Conservation (phyloP, 768 basidiomycete species). For the Boletellus ananiceps region DNA sequence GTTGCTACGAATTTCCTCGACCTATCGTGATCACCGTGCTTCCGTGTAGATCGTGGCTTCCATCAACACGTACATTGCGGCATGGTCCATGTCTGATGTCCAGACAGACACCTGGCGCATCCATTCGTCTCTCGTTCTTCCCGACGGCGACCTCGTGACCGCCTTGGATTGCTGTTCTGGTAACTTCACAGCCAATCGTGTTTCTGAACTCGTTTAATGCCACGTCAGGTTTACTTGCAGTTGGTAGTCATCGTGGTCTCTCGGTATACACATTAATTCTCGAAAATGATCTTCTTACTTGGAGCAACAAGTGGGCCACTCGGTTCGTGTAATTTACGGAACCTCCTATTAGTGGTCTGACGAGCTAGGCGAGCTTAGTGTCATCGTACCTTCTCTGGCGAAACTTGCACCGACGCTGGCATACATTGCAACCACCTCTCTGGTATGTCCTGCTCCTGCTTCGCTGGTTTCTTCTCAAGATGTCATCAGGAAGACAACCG, state of each 20-base stretch:
- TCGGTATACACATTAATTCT: conserved; percentile 74
- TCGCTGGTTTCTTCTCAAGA: conserved; percentile 7
- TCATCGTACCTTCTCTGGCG: conserved; percentile 45
- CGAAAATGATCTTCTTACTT: conserved; percentile 78
- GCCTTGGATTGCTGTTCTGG: conserved; percentile 73
- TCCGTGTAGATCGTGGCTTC: conserved; percentile 64
- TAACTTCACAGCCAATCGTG: conserved; percentile 26
- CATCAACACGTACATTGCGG: conserved; percentile 61
- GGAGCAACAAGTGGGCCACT: conserved; percentile 75
- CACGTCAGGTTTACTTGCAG: conserved; percentile 64
- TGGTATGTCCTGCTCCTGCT: conserved; percentile 37
- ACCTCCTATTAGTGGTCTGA: conserved; percentile 9
- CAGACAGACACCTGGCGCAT: conserved; percentile 67
- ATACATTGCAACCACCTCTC: conserved; percentile 63
- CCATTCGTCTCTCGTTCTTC: conserved; percentile 74
- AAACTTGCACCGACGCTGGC: conserved; percentile 74
- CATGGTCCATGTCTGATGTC: conserved; percentile 72
- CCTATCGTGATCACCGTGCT: conserved; percentile 7
- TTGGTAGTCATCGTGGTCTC: conserved; percentile 56
- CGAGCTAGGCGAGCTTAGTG: conserved; percentile 32
- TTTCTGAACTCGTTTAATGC: conserved; percentile 22
- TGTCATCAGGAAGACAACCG: conserved; percentile 46
- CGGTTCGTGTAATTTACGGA: conserved; percentile 38
- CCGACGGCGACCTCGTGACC: conserved; percentile 50
- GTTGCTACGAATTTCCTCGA: conserved; percentile 27